Percentiles rank a stretch among this genome's conserved stretches.
Evolutionary conservation across 192 early-diverging fungal genomes (phyloP).

Genomic region (Umbelopsis sp.): DNA sequence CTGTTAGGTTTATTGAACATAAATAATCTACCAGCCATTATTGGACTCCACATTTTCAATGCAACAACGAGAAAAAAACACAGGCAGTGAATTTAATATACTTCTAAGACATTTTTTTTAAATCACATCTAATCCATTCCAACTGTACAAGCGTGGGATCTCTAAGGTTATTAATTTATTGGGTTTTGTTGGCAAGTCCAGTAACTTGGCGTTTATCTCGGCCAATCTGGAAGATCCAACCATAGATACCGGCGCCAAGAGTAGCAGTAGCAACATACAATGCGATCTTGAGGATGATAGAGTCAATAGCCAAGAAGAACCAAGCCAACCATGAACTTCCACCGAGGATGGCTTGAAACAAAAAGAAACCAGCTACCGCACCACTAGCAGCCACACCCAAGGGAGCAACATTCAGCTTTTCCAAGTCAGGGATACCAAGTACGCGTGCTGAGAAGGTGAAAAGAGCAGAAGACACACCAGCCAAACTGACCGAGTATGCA

Average conservation of each 20-base stretch:
- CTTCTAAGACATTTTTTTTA: too few species aligned
- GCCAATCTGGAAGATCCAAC: conserved; percentile 18
- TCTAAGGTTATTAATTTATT: not conserved
- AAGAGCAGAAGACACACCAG: not conserved
- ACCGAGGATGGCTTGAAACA: conserved; percentile 6
- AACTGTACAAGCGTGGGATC: too few species aligned
- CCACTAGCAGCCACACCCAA: conserved; percentile 9
- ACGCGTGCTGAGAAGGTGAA: conserved; percentile 7
- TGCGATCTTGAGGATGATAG: not conserved
- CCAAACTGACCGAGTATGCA: conserved; percentile 3
- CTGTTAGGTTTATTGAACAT: too few species aligned
- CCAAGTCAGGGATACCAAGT: not conserved
- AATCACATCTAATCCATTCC: too few species aligned
- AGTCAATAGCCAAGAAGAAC: not conserved
- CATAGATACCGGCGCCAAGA: not conserved
- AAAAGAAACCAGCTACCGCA: not conserved
- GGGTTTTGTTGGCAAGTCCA: conserved; percentile 11
- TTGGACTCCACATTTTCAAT: too few species aligned
- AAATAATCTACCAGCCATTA: too few species aligned
- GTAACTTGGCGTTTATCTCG: conserved; percentile 22
- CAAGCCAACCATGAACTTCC: conserved; percentile 10
- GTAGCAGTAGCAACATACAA: not conserved
- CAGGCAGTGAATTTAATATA: too few species aligned
- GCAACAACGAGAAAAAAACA: too few species aligned
- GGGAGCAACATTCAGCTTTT: conserved; percentile 12